Evolutionary conservation across 2,329 filamentous ascomycete genomes (phyloP), one percentile per base, ranked within the genome.

Genomic region (Aspergillus novofumigatus): DNA sequence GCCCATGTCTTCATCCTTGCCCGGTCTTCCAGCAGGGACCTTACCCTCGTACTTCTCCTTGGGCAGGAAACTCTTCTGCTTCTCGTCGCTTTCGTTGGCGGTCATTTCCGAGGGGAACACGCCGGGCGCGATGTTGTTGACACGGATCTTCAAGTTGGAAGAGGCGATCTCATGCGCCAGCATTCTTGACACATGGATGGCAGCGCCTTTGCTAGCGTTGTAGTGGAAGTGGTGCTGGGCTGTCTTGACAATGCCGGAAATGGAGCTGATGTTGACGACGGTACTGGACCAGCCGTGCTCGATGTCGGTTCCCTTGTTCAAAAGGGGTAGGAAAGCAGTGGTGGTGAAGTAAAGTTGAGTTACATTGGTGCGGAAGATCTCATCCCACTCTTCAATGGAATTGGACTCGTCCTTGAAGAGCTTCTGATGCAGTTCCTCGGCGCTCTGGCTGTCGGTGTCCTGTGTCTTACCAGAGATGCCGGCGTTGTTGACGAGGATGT

Each of bases 211-310:
- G 59, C 85, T 87, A n/a, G 89, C 84, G 14, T 89, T 90, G 70
- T 94, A 94, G 0, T 86, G 85, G 73, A 87, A 92, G 32, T 91
- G 90, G 23, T 88, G 88, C 25, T 91, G 87, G 0, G 86, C 80
- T 49, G 82, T 79, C 66, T 89, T 86, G 75, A 92, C 89, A 59
- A 92, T 87, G 0, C 84, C 87, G 0, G 81, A 88, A 70, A 95
- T 92, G 21, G 84, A 88, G 59, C 86, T 87, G 47, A 90, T 90
- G 41, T 90, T 87, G 59, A 96, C 83, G 21, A 89, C 84, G 1
- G 81, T 85, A 20, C 83, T 80, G 2, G 80, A 77, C 64, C 81
- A 83, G 26, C 76, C 75, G 23, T 86, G 75, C 54, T 82, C 78
- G 49, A 79, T 77, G 63, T 87, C 83, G 38, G 90, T 88, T 0